Evolutionary conservation across 2,329 filamentous ascomycete genomes (phyloP), one percentile per base, ranked within the genome.

Genomic region (Colletotrichum navitas): DNA sequence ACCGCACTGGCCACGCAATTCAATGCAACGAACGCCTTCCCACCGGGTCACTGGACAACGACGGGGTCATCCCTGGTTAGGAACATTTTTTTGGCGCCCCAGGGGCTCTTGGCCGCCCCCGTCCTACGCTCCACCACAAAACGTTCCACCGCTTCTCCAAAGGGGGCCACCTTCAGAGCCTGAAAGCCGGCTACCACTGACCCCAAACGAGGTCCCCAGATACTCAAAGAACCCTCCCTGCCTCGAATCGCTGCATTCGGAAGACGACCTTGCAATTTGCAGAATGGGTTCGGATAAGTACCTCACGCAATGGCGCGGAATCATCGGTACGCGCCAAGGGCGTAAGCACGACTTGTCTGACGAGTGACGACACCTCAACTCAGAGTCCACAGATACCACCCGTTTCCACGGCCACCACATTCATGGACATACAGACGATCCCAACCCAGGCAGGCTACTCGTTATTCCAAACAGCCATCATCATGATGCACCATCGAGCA

Each of bases 1-100:
- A 60, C 43, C 59, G 68, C 68, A 71, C 45, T 68, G 68, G 65
- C 64, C 68, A 71, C 32, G 26, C 68, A 68, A 47, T 63, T 71
- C 68, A 71, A 71, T 71, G 68, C 68, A 68, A 71, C 45, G 52
- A 71, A 59, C 64, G 56, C 58, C 52, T 26, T 67, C 52, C 51
- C 60, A 47, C 60, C 12, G 29, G 60, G 60, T 63, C 59, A 60
- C 68, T 63, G 29, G 68, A 68, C 68, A 51, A 68, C 65, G 59
- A 71, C 65, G 52, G 65, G 65, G 65, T 54, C 39, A 52, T 39
- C 41, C 68, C 65, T 39, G 65, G 65, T 39, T 47, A 63, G 56
- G 59, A 63, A 36, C 32, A n/a, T 49, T 58, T 58, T 63, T 67
- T 41, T 16, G 52, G 59, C 58, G 34, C 12, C 54, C 8, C 24